Conservation (phyloP, 1,139 yeast species). For the Diutina pseudorugosa region DNA sequence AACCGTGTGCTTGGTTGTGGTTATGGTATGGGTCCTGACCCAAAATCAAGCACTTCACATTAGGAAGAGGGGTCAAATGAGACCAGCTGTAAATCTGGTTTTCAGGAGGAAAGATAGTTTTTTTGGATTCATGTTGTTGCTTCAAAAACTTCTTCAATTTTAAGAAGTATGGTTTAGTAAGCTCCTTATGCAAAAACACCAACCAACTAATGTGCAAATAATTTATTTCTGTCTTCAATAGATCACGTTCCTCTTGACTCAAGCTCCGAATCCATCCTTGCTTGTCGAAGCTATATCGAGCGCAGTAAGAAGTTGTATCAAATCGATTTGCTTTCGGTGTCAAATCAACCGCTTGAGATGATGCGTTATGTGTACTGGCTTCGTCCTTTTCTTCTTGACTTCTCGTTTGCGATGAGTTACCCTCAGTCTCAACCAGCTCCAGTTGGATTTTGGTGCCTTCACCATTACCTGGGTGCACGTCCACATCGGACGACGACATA, state of each 20-base stretch:
- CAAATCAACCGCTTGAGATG: not conserved
- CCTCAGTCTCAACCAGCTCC: not conserved
- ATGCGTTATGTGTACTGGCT: too few species aligned
- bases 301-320: constrained; percentile 9
- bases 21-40: constrained; percentile 99
- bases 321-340: not conserved
- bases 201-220: constrained; percentile 68
- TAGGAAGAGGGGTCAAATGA: constrained; percentile 63
- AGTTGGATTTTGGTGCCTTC: not conserved
- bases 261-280: constrained; percentile 42
- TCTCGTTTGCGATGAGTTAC: not conserved
- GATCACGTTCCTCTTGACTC: constrained; percentile 35
- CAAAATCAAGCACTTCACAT: constrained; percentile 65
- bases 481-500: not conserved
- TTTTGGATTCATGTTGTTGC: constrained; percentile 18
- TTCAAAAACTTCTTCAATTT: constrained; percentile 49
- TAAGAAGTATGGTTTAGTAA: constrained; percentile 81
- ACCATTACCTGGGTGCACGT: not conserved
- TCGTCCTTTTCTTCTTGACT: not conserved
- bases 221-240: constrained; percentile 56
- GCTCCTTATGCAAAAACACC: constrained; percentile 49
- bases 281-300: constrained; percentile 30
- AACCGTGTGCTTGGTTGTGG: constrained; percentile 86
- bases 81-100: constrained; percentile 89
- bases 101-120: constrained; percentile 64